phyloP scores from a whole-genome alignment of 139 green algal species.

The Tetraselmis chui region DNA sequence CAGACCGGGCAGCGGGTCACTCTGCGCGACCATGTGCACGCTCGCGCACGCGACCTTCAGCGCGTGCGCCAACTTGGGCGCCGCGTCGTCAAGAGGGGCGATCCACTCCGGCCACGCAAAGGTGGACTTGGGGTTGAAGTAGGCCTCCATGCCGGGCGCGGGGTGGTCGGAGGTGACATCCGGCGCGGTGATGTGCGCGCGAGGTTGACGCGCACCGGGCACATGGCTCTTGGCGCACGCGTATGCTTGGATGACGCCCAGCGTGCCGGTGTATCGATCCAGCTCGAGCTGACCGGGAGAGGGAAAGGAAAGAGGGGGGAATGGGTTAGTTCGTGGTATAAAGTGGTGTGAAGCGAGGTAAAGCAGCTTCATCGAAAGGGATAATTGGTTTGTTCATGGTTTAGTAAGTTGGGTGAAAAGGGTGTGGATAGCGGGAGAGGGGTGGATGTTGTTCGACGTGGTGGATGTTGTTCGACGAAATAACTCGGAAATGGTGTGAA shows the following conservation, averaged over 20 bases:
- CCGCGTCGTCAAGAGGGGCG: not conserved
- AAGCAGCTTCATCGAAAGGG: no score
- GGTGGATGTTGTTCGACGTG: no score
- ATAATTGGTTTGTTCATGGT: no score
- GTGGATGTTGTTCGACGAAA: conserved; percentile 59
- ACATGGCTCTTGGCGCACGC: conserved; percentile 1
- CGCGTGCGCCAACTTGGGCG: not conserved
- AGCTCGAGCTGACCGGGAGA: conserved; percentile 38
- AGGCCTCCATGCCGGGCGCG: not conserved
- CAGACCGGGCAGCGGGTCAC: not conserved
- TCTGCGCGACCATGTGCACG: not conserved
- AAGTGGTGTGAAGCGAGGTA: no score
- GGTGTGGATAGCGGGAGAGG: no score
- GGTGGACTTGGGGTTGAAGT: not conserved
- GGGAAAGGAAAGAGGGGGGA: no score
- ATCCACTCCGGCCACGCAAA: not conserved
- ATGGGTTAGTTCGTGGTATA: no score
- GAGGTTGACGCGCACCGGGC: not conserved
- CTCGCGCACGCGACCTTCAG: not conserved
- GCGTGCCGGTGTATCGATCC: conserved; percentile 34
- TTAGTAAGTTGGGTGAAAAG: no score
- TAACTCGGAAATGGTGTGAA: no score
- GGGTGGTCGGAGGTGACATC: not conserved
- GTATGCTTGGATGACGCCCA: conserved; percentile 21
- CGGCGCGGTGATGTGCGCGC: not conserved